Evolutionary conservation across 495 filamentous ascomycete species (phyloP), one percentile per base, ranked within the genome.

Genomic region (Talaromyces adpressus): DNA sequence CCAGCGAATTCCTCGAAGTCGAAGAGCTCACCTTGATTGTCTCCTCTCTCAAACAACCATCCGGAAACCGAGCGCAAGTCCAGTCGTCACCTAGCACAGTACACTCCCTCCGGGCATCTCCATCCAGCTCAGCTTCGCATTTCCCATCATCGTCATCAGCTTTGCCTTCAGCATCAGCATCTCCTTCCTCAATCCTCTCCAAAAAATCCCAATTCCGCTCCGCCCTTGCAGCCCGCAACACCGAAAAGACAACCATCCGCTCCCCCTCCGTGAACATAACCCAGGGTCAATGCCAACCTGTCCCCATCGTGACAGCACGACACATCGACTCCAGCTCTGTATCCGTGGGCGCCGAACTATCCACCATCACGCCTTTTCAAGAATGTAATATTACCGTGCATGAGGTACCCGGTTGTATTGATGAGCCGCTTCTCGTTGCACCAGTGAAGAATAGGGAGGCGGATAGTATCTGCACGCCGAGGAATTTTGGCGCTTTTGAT

Each of bases 351-450:
- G 66, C 69, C 6, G 70, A 74, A 27, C 58, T 75, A 1, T 54
- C 71, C 60, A 63, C 62, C 53, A 41, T 59, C 11, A 65, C 69
- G 22, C 63, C 59, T 16, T 49, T 62, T 20, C 67, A 70, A 18
- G 63, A 64, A 29, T 79, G 77, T 67, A 73, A 70, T 9, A 69
- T 78, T 57, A 71, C 73, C 32, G 59, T 79, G 4, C 75, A 76
- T 62, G 75, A 79, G 56, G 66, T 71, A 0, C 71, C 75, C 0
- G 75, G 67, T 6, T 79, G 77, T 60, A 64, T 71, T 18, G 72
- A 74, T 27, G 61, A 62, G 8, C 71, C 77, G 0, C 66, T 79
- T 0, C 66, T 79, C 47, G 67, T 30, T 16, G 52, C 64, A 25
- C 63, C 64, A 14, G 57, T 78, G 6, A 64, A 60, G 39, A 56